Base-by-base conservation (phyloP, 2,329 filamentous ascomycete genomes). In the Didymella lethalis region DNA sequence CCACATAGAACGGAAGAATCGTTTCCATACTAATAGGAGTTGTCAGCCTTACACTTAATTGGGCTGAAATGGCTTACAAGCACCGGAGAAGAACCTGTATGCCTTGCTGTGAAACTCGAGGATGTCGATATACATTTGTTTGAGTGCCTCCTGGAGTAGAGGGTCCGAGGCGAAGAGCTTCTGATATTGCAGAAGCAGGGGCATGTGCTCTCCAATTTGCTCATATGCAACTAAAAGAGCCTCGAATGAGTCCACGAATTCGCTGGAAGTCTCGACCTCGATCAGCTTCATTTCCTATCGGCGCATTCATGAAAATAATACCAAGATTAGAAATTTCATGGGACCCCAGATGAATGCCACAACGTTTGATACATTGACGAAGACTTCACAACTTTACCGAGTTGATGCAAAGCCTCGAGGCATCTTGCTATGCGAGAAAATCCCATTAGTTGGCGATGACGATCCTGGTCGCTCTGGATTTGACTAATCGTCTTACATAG, bases 101-200 rank as follows among this genome's bases (percentile, higher is more conserved):
- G 76, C 73, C 31, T 67, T 57, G 25, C 64, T 59, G 54, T 80
- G 78, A 53, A 81, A 81, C 2, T 76, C 72, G 0, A 81, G 65
- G 10, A 78, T 75, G 48, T 80, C 78, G 6, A 66, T 61, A 45
- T 77, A 80, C 6, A 80, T 76, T 16, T 73, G 18, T 20, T 61
- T 67, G 3, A 81, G 64, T 7, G 76, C 68, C 1, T 60, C 47
- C 4, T 62, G 56, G 69, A 81, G 74, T 14, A 76, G 49, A 0
- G 55, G 43, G 10, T 72, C 71, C 2, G 68, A 44, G 10, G 55
- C 52, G 52, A 80, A 77, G 0, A 77, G 48, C 7, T 49, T 25
- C 34, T 75, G 59, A 29, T 79, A 78, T 23, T 74, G 62, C 7
- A 54, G 12, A 0, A 81, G 59, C 4, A 77, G 61, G 10, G 78